Base-by-base conservation (phyloP, 2,329 filamentous ascomycete genomes). In the Fusarium sp. region DNA sequence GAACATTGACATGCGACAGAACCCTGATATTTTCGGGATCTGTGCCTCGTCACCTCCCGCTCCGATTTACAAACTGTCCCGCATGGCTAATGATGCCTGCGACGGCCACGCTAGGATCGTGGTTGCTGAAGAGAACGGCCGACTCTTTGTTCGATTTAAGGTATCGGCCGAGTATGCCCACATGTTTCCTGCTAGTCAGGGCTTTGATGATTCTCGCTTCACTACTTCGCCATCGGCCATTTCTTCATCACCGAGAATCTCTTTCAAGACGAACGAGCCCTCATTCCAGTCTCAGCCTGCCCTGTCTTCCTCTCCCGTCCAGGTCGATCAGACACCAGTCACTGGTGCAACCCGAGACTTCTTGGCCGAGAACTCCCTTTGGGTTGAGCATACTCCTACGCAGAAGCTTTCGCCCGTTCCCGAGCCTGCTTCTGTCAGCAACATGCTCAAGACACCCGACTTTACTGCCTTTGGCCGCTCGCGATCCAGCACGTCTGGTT, bases 131-230 rank as follows among this genome's bases (percentile, higher is more conserved):
- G 69, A 76, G 44, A 73, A 74, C 39, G 76, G 71, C 40, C 72
- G 77, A 56, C 75, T 81, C 38, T 67, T 79, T 57, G 78, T 80
- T 63, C 72, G 77, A 76, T 80, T 80, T 79, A 81, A 81, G 79
- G 43, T 81, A 53, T 76, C 79, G 52, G 63, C 71, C 22, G 59
- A 77, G 58, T 76, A 76, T 55, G 73, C 75, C 26, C 54, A 70
- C 36, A 57, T 78, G 42, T 79, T 81, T 55, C 75, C 78, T 14
- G 43, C 63, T 3, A 76, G 58, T 53, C 75, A 78, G 51, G 75
- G 73, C 5, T 65, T 68, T 18, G 72, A 78, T n/a, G 74, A 76
- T 36, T 72, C 73, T 34, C 68, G 38, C 4, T 75, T 74, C 11
- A 68, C 71, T 14, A 50, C 53, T 5, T 68, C 74, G 3, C 74